Evolutionary conservation across 192 early-diverging fungal genomes (phyloP).

Genomic region (Podila epigama): DNA sequence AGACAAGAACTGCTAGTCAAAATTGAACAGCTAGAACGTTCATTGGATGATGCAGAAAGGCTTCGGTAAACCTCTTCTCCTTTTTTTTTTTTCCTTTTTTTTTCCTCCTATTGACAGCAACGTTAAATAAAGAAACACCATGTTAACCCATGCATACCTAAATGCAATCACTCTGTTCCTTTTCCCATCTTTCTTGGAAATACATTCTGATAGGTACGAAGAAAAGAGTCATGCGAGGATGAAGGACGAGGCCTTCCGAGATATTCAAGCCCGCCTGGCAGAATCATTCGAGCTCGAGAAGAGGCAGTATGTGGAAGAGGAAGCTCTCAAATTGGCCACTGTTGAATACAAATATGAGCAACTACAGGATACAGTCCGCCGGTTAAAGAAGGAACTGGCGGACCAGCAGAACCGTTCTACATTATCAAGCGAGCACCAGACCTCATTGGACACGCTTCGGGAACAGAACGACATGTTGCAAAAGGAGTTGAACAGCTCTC

Average conservation of each 20-base stretch:
- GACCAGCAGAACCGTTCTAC: not conserved
- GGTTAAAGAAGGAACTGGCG: not conserved
- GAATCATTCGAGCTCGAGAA: constrained; percentile 33
- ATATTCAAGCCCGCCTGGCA: constrained; percentile 27
- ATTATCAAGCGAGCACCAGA: too few species aligned
- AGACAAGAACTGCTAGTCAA: constrained; percentile 11
- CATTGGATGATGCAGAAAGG: constrained; percentile 25
- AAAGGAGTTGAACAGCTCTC: not conserved
- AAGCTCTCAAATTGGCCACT: constrained; percentile 24
- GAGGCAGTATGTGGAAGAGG: constrained; percentile 31
- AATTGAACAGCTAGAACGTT: constrained; percentile 21
- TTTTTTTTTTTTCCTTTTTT: not conserved
- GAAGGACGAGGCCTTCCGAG: constrained; percentile 41
- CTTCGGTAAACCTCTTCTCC: constrained; percentile 17
- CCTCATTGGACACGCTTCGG: too few species aligned
- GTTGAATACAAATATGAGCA: constrained; percentile 20
- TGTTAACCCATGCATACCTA: not conserved
- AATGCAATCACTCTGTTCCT: not conserved
- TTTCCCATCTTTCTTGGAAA: not conserved
- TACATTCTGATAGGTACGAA: constrained; percentile 18
- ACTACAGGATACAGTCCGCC: constrained; percentile 9
- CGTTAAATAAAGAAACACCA: not conserved
- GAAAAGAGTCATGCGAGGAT: constrained; percentile 32
- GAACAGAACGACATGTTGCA: not conserved
- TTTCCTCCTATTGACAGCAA: not conserved